Evolutionary conservation across 2,329 filamentous ascomycete species (phyloP), one percentile per base, ranked within the genome.

Genomic region (Hymenoscyphus albidus): DNA sequence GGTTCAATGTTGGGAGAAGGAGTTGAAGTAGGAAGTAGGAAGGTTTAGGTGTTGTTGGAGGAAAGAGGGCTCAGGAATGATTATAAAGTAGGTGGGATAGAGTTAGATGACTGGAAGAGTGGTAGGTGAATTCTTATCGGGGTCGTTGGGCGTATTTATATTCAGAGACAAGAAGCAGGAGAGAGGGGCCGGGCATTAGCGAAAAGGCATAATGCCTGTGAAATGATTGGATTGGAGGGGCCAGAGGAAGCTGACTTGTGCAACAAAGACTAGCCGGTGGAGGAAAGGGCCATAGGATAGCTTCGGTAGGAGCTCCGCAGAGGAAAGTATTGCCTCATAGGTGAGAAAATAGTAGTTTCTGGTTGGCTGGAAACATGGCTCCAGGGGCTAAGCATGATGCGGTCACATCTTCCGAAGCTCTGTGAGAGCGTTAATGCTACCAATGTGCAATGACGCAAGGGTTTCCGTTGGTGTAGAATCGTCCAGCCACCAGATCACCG

Each of bases 391-490:
- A 35, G 54, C 22, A 35, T 35, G 16, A 56, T 56, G 54, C 54
- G 54, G 54, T 56, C 54, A 56, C 32, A 32, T 35, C 54, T 35
- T 56, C 14, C 14, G 14, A 16, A 10, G 44, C 13, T 16, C 5
- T 16, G 14, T 51, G 51, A 56, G 51, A 35, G 51, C 22, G 31
- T 31, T 35, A 56, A 56, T 35, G 32, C 54, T 35, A 35, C 54
- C 14, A 57, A 16, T 38, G 54, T 57, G 31, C 54, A 22, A 57
- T 57, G 54, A 57, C 54, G 54, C 54, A 57, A 57, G 32, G 27
- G 13, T 32, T 35, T 38, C 27, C 54, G 27, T 31, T 31, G 32
- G 54, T 57, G 5, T 16, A 14, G 54, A 57, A 57, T n/a, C 10
- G 27, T 3, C 5, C 54, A 56, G 54, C 54, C 54, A 56, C 54